Evolutionary conservation across 208 protist genomes (phyloP).

Genomic region (Leishmania lainsoni): DNA sequence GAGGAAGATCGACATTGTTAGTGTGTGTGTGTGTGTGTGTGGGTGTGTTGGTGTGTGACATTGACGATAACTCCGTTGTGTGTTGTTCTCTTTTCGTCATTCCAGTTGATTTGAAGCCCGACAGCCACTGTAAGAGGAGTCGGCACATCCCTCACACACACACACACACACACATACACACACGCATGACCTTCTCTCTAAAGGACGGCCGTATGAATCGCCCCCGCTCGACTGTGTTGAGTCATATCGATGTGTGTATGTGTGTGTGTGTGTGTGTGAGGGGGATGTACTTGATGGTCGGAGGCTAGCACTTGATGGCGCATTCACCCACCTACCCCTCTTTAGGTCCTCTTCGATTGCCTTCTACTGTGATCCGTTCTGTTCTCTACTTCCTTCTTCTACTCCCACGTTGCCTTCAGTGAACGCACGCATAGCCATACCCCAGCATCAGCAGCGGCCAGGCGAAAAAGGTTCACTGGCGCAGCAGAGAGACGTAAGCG

Average conservation of each 20-base stretch:
- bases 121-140: background rate
- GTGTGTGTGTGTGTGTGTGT: conserved; percentile 4
- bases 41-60: background rate
- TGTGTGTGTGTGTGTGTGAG: background rate
- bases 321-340: background rate
- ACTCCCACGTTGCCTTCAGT: background rate
- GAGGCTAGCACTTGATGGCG: background rate
- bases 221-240: background rate
- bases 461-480: background rate
- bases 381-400: conserved; percentile 7
- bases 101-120: background rate
- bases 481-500: background rate
- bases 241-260: background rate
- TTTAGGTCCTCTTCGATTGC: background rate
- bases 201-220: background rate
- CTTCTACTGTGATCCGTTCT: background rate
- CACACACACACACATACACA: background rate
- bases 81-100: background rate
- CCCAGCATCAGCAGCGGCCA: background rate
- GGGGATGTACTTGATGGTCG: background rate
- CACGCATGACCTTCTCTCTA: background rate
- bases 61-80: background rate
- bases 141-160: background rate
- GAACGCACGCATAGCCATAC: conserved; percentile 1
- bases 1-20: background rate